Evolutionary conservation across 148 eudicot genomes (phyloP).

Genomic region (Silene uniflora): DNA sequence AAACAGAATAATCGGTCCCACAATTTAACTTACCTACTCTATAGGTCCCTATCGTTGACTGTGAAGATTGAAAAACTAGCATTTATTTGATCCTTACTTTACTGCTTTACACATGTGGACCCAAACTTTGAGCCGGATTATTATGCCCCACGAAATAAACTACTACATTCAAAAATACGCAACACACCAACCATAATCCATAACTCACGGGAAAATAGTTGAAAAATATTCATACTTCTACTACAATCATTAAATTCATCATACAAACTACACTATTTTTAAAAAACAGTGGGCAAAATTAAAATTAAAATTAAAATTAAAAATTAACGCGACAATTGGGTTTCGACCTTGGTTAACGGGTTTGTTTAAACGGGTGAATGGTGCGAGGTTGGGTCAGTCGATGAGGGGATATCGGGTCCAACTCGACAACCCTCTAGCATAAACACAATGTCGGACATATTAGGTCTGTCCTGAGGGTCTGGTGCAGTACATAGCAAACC

Average conservation of each 20-base stretch:
- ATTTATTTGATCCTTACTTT: neutral
- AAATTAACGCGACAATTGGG: too few relatives aligned
- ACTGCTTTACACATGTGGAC: neutral
- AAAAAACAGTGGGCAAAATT: neutral
- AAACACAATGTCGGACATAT: constrained; percentile 66
- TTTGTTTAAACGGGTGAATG: constrained; percentile 37
- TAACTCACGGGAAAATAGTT: constrained; percentile 14
- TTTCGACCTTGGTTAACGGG: constrained; percentile 20
- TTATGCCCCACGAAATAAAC: constrained; percentile 26
- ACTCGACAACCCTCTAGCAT: constrained; percentile 80
- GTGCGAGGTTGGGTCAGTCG: constrained; percentile 60
- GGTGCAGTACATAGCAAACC: constrained; percentile 65
- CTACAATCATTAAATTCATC: neutral
- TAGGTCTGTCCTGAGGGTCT: constrained; percentile 58
- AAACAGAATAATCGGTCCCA: constrained; percentile 21
- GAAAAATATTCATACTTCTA: neutral
- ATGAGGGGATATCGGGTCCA: constrained; percentile 67
- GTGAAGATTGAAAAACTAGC: neutral
- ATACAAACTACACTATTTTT: neutral
- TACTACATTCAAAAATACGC: neutral
- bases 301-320: too few relatives aligned
- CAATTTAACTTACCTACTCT: neutral
- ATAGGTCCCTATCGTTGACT: constrained; percentile 25
- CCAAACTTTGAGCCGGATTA: constrained; percentile 31
- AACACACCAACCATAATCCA: constrained; percentile 15